Evolutionary conservation across 2,329 filamentous ascomycete genomes (phyloP).

Genomic region (Ceratocystiopsis sp.): DNA sequence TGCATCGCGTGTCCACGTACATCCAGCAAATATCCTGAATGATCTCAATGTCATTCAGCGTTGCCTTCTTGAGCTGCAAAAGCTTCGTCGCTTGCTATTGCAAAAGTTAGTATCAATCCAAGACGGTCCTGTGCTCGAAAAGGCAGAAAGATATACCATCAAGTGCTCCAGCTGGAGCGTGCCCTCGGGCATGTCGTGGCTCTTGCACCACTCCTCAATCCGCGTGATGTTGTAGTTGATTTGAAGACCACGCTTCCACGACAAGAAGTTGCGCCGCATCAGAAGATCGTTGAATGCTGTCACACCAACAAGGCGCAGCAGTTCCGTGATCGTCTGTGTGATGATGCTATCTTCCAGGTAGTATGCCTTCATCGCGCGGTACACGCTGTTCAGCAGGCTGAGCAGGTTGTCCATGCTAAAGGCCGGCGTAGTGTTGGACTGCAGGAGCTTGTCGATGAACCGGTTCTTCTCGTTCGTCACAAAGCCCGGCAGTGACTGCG

Average conservation of each 20-base stretch:
- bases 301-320: slow-evolving; percentile 82
- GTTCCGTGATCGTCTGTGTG: slow-evolving; percentile 85
- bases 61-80: slow-evolving; percentile 95
- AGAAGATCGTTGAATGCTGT: slow-evolving; percentile 97
- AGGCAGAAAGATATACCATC: slow-evolving; percentile 47
- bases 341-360: slow-evolving; percentile 95
- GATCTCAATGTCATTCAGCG: slow-evolving; percentile 96
- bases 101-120: slow-evolving; percentile 12
- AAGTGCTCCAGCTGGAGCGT: slow-evolving; percentile 94
- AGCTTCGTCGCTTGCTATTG: slow-evolving; percentile 87
- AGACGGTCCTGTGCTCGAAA: background rate
- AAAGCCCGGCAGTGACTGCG: slow-evolving; percentile 92
- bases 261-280: slow-evolving; percentile 96
- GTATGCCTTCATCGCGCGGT: slow-evolving; percentile 97
- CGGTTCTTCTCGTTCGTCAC: slow-evolving; percentile 97
- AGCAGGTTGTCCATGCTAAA: slow-evolving; percentile 99
- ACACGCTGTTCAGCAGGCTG: slow-evolving; percentile 89
- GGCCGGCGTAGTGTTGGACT: slow-evolving; percentile 77
- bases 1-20: slow-evolving; percentile 35
- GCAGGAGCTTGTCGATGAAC: slow-evolving; percentile 91
- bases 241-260: slow-evolving; percentile 96
- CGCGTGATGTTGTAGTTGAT: slow-evolving; percentile 99
- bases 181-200: slow-evolving; percentile 97
- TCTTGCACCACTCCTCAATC: slow-evolving; percentile 99
- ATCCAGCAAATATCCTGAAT: slow-evolving; percentile 99